phyloP scores from a whole-genome alignment of 2,329 filamentous ascomycete genomes.

The Monosporascus sp. region DNA sequence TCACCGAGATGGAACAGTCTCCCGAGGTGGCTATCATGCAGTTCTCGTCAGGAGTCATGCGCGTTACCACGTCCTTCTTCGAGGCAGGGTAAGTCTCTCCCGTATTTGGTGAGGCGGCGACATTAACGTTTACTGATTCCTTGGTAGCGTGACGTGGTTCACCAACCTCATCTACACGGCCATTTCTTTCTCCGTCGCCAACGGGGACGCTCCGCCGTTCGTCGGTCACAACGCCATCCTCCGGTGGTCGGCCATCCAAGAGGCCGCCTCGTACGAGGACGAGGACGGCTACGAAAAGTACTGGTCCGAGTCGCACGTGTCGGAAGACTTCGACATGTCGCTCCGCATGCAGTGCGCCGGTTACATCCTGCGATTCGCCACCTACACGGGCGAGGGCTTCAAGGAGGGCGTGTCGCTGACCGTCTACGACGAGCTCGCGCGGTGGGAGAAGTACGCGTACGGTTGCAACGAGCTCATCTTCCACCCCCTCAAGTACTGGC shows the following conservation, averaged over 20 bases:
- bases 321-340: conserved; percentile 79
- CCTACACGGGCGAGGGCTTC: conserved; percentile 72
- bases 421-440: conserved; percentile 76
- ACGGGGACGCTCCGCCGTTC: conserved; percentile 72
- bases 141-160: conserved; percentile 61
- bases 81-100: conserved; percentile 39
- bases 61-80: conserved; percentile 69
- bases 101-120: background rate
- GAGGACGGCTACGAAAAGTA: conserved; percentile 71
- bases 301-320: conserved; percentile 76
- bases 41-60: conserved; percentile 73
- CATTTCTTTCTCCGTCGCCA: conserved; percentile 71
- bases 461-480: conserved; percentile 80
- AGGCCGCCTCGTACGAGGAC: conserved; percentile 61
- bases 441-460: conserved; percentile 85
- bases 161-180: conserved; percentile 72
- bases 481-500: conserved; percentile 70
- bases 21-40: conserved; percentile 76
- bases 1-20: conserved; percentile 76
- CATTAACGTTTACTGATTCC: conserved; percentile 1
- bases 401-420: conserved; percentile 80
- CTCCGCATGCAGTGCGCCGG: conserved; percentile 67
- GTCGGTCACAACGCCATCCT: conserved; percentile 77
- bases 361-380: conserved; percentile 67
- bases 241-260: conserved; percentile 70